These are phyloP conservation scores for Penicillium sp. DNA, from an alignment of 2,329 filamentous ascomycete genomes.

Conservation along the genomic window DNA sequence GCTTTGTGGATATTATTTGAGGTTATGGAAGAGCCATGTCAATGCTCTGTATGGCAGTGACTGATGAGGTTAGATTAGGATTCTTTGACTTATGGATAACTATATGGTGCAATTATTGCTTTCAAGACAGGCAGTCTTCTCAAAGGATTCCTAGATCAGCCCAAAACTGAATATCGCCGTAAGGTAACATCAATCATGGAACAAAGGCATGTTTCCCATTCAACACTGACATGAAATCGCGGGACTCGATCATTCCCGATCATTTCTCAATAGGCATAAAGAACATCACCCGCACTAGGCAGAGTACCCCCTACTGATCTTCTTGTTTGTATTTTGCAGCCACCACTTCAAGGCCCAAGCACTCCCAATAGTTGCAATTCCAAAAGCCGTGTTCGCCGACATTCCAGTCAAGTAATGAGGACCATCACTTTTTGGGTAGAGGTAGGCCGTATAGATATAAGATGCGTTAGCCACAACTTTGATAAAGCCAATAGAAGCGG, in stretches of 20 bases:
- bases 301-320: neutral
- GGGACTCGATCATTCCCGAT: no score
- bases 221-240: neutral
- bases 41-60: neutral
- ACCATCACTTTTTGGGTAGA: slow-evolving; percentile 16
- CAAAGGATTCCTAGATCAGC: neutral
- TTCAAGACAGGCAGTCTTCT: neutral
- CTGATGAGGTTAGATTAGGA: neutral
- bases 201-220: neutral
- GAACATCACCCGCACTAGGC: no score
- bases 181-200: neutral
- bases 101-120: neutral
- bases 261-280: no score
- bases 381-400: slow-evolving; percentile 4
- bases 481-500: slow-evolving; percentile 37
- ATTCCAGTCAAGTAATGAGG: slow-evolving; percentile 11
- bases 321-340: slow-evolving; percentile 2
- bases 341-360: slow-evolving; percentile 5
- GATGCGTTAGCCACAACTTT: slow-evolving; percentile 35
- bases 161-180: neutral
- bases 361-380: slow-evolving; percentile 4
- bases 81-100: neutral
- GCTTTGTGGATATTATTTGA: neutral
- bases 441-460: slow-evolving; percentile 36
- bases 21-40: neutral